Evolutionary conservation across 2,329 filamentous ascomycete species (phyloP).

Genomic region (Didymella keratinophila): DNA sequence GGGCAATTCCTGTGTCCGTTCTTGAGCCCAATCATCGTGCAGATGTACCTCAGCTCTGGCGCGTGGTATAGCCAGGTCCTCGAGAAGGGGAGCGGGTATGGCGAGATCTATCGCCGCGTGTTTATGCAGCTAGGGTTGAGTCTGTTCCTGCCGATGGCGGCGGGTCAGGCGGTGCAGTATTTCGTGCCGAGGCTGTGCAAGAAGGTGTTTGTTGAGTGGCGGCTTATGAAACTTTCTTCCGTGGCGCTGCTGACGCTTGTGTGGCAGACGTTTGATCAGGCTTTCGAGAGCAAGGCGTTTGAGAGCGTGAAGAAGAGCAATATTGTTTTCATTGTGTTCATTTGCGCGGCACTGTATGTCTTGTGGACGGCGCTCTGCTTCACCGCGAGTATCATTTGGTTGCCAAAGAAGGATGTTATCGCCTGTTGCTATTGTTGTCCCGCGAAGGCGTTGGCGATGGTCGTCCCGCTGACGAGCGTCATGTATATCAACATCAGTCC

Average conservation of each 20-base stretch:
- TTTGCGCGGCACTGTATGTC: slow-evolving; percentile 69
- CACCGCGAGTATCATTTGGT: slow-evolving; percentile 60
- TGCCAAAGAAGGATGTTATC: slow-evolving; percentile 69
- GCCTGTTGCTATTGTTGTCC: slow-evolving; percentile 77
- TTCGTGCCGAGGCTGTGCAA: slow-evolving; percentile 62
- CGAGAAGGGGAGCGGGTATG: slow-evolving; percentile 62
- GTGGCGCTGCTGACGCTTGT: slow-evolving; percentile 59
- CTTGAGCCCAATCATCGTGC: slow-evolving; percentile 69
- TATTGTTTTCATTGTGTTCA: slow-evolving; percentile 71
- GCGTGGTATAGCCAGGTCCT: slow-evolving; percentile 65
- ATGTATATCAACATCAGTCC: slow-evolving; percentile 69
- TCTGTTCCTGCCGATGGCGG: slow-evolving; percentile 68
- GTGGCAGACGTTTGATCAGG: slow-evolving; percentile 73
- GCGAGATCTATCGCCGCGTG: slow-evolving; percentile 69
- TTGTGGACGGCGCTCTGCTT: slow-evolving; percentile 71
- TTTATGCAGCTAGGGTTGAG: slow-evolving; percentile 74
- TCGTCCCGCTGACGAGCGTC: slow-evolving; percentile 71
- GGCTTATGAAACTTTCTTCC: slow-evolving; percentile 55
- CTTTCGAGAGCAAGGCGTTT: slow-evolving; percentile 70
- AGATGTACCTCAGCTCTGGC: slow-evolving; percentile 64
- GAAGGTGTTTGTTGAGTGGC: slow-evolving; percentile 61
- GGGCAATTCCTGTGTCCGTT: slow-evolving; percentile 75
- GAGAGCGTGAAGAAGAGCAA: slow-evolving; percentile 65
- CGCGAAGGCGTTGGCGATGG: slow-evolving; percentile 75
- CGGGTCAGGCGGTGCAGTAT: slow-evolving; percentile 68